Base-by-base conservation (phyloP, 2,329 filamentous ascomycete genomes). In the Westerdykella ornata region DNA sequence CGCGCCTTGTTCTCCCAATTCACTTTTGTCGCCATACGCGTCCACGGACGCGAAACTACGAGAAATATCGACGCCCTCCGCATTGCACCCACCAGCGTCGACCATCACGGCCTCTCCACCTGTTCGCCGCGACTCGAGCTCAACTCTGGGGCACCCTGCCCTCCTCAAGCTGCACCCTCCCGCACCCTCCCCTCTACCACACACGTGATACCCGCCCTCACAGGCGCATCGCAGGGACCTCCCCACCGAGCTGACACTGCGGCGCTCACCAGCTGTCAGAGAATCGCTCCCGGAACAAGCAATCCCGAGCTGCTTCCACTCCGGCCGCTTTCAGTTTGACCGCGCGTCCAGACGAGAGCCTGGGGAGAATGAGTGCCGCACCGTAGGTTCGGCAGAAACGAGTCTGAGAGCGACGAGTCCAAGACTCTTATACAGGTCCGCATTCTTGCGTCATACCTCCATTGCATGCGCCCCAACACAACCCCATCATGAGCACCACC, bases 401-500 rank as follows among this genome's bases (percentile, higher is more conserved):
- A n/a, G 30, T 17, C 30, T 17, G 16, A 33, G 30, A 15, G 30
- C n/a, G 30, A 33, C 30, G 30, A 17, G 7, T 17, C 30, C 8
- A 8, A 29, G 26, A 29, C 26, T 33, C 8, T 38, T 38, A 7
- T 29, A n/a, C 22, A 20, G 35, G 16, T 19, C 29, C 36, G 16
- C 16, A 12, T 17, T 19, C 30, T 17, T 17, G 30, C 30, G 30
- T 42, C 34, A 33, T 29, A 26, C 8, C 7, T 9, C 35, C 34
- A 36, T 19, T 19, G 12, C n/a, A 38, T 14, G 18, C 38, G 36
- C 30, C 29, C 6, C 22, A 28, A 29, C 11, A 34, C 14, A 5
- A 29, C 16, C 15, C 19, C 48, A 52, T 18, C 45, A 65, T 64
- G 61, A 57, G 54, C 37, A 80, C 81, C 42, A 81, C 81, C 40